Base-by-base conservation (phyloP, 2,329 filamentous ascomycete genomes). In the Sarocladiaceae sp. region DNA sequence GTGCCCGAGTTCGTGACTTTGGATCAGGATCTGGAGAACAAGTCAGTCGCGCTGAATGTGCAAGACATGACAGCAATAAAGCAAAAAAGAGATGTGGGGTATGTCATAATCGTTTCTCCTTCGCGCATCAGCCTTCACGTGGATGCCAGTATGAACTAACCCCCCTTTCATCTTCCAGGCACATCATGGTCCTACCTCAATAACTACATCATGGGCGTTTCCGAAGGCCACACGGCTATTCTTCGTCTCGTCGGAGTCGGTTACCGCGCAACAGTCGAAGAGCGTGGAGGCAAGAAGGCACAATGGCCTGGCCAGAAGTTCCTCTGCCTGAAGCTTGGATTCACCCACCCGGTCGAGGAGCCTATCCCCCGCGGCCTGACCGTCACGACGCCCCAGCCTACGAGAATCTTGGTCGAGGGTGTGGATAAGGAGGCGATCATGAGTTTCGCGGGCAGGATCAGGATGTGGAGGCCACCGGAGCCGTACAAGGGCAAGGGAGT, bases 401-500 rank as follows among this genome's bases (percentile, higher is more conserved):
- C 94, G 29, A 84, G 92, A 54, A 90, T 99, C 59, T 73, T 99
- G 61, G 74, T 99, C 35, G 91, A 99, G 74, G 91, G 94, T 8
- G 79, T 86, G 50, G 83, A 97, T 67, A 91, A 90, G 66, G 86
- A 95, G 71, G 80, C 86, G 47, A 84, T 99, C 57, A 94, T 91
- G 79, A 85, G 88, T 54, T 97, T 97, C 70, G 94, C 94, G 17
- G 94, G 94, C 1, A 77, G 86, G 61, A 95, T 99, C 60, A 80
- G 90, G 61, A 81, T 77, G 71, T 97, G 93, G 93, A 86, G 94
- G 66, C 82, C 81, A 58, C 94, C 94, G 26, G 94, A 99, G 74
- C 94, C 94, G 58, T 99, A 99, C 73, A 99, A 99, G 83, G 94
- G 94, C 60, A 97, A 99, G 83, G 94, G 94, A 62, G 96, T 99